Evolutionary conservation across 1,284 basidiomycete genomes (phyloP), one percentile per base, ranked within the genome.

Genomic region (Coniferiporia sulphurascens): DNA sequence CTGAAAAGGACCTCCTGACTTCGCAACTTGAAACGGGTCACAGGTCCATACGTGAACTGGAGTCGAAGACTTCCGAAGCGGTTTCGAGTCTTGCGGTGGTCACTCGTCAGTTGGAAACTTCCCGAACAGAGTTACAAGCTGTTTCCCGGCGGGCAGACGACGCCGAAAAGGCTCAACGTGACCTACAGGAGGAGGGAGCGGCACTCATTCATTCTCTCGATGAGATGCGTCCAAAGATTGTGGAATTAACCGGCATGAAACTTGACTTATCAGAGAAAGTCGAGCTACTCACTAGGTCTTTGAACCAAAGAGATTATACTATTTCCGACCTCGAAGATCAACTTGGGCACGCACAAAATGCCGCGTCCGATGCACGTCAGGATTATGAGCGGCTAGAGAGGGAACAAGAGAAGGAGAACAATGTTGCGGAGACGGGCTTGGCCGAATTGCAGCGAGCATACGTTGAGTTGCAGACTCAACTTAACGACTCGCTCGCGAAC

Each of bases 201-300:
- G 78, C 76, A 52, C 77, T 92, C 34, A 82, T 92, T 83, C 81
- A 78, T 38, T 85, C 86, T n/a, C 72, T 92, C 57, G 85, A 91
- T 62, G 89, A 92, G 72, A 87, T 91, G 84, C 81, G 87, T n/a
- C 83, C 88, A 32, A 91, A 91, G 75, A 84, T 90, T 63, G 84
- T 91, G 12, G 86, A 91, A 69, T 76, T 92, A 54, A 90, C 86
- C 1, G 81, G 84, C 54, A 78, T 74, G 57, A 90, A 88, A 68
- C 71, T 87, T 12, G 81, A 87, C 60, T 76, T 91, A 17, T 77
- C 78, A 54, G 88, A 91, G 62, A 80, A 80, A 63, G 73, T 84
- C 48, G 82, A 82, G 58, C 70, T 72, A 56, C 71, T 89, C 56
- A 78, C 85, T 62, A 75, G 77, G 55, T 74, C 78, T 10, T 66